Evolutionary conservation across 2,329 filamentous ascomycete genomes (phyloP).

Genomic region (Aspergillus felis): DNA sequence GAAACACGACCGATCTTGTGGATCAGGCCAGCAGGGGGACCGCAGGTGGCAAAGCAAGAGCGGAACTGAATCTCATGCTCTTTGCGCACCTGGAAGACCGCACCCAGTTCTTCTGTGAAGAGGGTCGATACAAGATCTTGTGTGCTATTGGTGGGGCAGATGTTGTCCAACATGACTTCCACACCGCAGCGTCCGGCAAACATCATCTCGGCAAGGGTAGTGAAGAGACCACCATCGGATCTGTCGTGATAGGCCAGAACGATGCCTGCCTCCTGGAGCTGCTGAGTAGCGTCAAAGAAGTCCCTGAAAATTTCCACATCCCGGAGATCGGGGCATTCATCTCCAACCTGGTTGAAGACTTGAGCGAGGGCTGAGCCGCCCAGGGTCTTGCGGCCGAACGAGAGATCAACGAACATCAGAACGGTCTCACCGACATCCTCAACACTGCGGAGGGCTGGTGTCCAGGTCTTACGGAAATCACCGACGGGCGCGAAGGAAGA

Average conservation of each 20-base stretch:
- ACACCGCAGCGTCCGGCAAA: constrained; percentile 90
- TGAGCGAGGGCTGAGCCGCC: constrained; percentile 91
- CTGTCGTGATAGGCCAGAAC: constrained; percentile 94
- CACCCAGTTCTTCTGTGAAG: constrained; percentile 95
- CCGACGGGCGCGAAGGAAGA: constrained; percentile 84
- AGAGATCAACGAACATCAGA: constrained; percentile 87
- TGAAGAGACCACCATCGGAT: constrained; percentile 88
- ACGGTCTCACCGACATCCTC: constrained; percentile 88
- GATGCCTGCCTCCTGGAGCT: constrained; percentile 62
- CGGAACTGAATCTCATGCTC: constrained; percentile 80
- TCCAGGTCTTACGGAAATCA: constrained; percentile 85
- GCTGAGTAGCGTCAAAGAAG: constrained; percentile 81
- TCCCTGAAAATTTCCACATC: constrained; percentile 77
- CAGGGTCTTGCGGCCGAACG: constrained; percentile 72
- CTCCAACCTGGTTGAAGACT: constrained; percentile 78
- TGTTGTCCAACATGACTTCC: constrained; percentile 75
- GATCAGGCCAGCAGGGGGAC: constrained; percentile 75
- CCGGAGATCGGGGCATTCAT: constrained; percentile 80
- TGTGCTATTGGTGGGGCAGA: constrained; percentile 56
- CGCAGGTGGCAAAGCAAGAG: constrained; percentile 85
- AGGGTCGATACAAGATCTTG: constrained; percentile 69
- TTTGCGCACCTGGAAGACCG: constrained; percentile 90
- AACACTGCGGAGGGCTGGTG: constrained; percentile 74
- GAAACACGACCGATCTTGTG: constrained; percentile 78
- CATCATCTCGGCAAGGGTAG: constrained; percentile 94